Conservation (phyloP, 129 eudicot species). For the Kitagawia praeruptora region DNA sequence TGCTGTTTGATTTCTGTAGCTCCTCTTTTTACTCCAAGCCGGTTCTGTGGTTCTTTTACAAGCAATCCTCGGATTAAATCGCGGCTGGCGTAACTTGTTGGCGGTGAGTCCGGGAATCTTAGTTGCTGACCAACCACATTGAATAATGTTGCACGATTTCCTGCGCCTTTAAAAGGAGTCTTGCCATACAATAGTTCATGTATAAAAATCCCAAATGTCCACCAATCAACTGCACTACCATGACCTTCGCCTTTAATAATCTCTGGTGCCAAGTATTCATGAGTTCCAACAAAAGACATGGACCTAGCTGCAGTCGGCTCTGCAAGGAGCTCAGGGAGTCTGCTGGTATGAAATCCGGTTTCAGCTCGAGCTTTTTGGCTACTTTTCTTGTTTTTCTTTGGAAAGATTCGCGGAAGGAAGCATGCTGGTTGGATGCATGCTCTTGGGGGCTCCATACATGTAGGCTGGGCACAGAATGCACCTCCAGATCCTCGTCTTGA, state of each 20-base stretch:
- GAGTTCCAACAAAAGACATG: conserved; percentile 24
- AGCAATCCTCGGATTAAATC: conserved; percentile 38
- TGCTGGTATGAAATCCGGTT: background rate
- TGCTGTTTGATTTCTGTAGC: conserved; percentile 46
- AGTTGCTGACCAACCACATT: conserved; percentile 43
- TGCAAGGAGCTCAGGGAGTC: conserved; percentile 19
- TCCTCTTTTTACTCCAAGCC: conserved; percentile 42
- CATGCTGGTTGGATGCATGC: conserved; percentile 32
- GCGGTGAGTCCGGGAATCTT: conserved; percentile 35
- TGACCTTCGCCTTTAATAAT: conserved; percentile 39
- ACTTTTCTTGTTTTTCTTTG: conserved; percentile 18
- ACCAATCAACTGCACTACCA: conserved; percentile 51
- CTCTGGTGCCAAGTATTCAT: conserved; percentile 30
- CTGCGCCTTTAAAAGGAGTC: conserved; percentile 40
- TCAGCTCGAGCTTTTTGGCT: conserved; percentile 11
- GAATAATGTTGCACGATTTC: conserved; percentile 36
- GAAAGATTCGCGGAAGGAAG: conserved; percentile 26
- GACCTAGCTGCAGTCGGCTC: conserved; percentile 21
- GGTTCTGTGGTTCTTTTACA: conserved; percentile 38
- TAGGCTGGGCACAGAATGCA: conserved; percentile 28
- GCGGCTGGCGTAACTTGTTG: conserved; percentile 39
- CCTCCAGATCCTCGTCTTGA: conserved; percentile 15
- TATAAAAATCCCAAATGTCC: conserved; percentile 46
- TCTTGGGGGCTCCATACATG: conserved; percentile 27
- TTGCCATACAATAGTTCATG: conserved; percentile 31